These are phyloP conservation scores for Termitomyces sp. DNA, from an alignment of 768 basidiomycete species.

Conservation along the genomic window DNA sequence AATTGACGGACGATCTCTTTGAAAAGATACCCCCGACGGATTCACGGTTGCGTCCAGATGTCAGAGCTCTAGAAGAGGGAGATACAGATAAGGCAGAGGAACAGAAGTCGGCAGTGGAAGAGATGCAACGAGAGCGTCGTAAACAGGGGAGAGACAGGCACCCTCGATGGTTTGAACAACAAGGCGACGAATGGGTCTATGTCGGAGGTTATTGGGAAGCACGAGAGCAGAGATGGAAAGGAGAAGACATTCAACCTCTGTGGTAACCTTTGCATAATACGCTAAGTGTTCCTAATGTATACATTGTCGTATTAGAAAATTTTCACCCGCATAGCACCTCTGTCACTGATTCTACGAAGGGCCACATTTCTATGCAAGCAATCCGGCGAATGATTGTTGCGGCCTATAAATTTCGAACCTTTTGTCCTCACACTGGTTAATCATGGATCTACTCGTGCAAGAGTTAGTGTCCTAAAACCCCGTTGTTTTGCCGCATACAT, in stretches of 20 bases:
- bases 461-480: neutral
- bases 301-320: neutral
- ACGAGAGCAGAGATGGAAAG: constrained; percentile 59
- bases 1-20: constrained; percentile 61
- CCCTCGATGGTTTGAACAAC: constrained; percentile 74
- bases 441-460: neutral
- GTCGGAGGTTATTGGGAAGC: constrained; percentile 82
- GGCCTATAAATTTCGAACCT: neutral
- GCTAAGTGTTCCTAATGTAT: neutral
- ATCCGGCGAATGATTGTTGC: neutral
- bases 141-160: constrained; percentile 48
- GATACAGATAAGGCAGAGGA: constrained; percentile 63
- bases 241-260: constrained; percentile 38
- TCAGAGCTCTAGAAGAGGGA: constrained; percentile 78
- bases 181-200: constrained; percentile 70
- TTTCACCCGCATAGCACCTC: neutral
- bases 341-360: neutral
- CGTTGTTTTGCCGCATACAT: constrained; percentile 21
- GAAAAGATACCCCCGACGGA: constrained; percentile 72
- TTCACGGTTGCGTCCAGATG: constrained; percentile 76
- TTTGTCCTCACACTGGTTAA: neutral
- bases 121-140: constrained; percentile 69
- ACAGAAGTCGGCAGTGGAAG: constrained; percentile 70
- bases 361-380: too few relatives aligned
- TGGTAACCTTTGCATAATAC: constrained; percentile 43